Evolutionary conservation across 306 rosid species (phyloP), one percentile per base, ranked within the genome.

Genomic region (Cercis canadensis): DNA sequence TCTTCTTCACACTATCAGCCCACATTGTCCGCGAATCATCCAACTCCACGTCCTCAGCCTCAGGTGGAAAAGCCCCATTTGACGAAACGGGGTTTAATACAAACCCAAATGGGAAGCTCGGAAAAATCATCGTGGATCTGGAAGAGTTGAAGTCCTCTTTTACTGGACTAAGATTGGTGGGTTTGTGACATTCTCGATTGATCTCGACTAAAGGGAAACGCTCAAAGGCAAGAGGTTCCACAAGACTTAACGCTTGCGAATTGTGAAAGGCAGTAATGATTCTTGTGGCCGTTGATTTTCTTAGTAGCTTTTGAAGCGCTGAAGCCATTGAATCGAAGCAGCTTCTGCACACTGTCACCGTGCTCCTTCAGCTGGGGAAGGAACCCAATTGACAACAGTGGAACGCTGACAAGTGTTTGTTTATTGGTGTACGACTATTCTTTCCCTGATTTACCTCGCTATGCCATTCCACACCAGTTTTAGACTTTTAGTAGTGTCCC

Each of bases 1-100:
- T 90, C 97, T 88, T 90, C 89, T 90, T 90, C 75, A 82, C 87
- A 70, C 97, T 90, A 58, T 88, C 95, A 2, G 97, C 92, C 97
- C 97, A 88, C 15, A 88, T 33, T 34, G 63, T 83, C 57, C 78
- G 45, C 14, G 84, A 76, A 70, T 80, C 87, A 65, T 85, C 84
- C 57, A n/a, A 46, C 51, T 29, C 75, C n/a, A 17, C 61, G 21
- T 57, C 80, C 70, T 69, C 86, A 0, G 55, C 76, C 59, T 66
- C 82, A 14, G 72, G 58, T 41, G 78, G 36, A 18, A 13, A 66
- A 72, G 41, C 55, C 72, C 77, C 82, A 66, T 21, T 62, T 39
- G 73, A 62, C 13, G 67, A 55, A 57, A 79, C 17, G n/a, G 78
- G 88, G 8, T 69, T 80, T 34, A 84, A 61, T 57, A 61, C 75